phyloP scores from a whole-genome alignment of 140 eudicot species.

The Stevia rebaudiana region DNA sequence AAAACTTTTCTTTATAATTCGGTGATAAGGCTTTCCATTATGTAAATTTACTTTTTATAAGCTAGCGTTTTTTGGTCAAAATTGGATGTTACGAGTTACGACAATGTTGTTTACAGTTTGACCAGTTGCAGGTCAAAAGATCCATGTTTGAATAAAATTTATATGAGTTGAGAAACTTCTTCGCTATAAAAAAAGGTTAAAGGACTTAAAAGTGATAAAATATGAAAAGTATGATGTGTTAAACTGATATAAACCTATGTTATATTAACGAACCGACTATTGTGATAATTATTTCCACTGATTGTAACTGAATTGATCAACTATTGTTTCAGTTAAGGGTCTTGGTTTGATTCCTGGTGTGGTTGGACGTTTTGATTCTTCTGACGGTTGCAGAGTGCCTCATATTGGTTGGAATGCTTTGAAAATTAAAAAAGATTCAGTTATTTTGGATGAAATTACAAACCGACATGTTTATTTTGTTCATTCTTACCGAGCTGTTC shows the following conservation, averaged over 20 bases:
- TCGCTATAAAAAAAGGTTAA: not conserved
- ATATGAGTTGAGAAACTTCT: not conserved
- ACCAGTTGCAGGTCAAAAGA: not conserved
- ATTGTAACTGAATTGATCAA: constrained; percentile 13
- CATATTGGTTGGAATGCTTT: constrained; percentile 98
- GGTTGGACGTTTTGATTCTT: constrained; percentile 93
- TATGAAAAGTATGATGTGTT: not conserved
- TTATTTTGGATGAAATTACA: constrained; percentile 68
- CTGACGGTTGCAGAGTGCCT: constrained; percentile 77
- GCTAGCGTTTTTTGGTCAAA: not conserved
- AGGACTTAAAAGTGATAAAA: not conserved
- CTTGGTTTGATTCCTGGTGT: constrained; percentile 98
- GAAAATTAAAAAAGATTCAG: constrained; percentile 50
- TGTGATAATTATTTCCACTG: not conserved
- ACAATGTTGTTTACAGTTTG: no score
- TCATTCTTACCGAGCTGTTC: constrained; percentile 88
- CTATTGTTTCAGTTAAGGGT: constrained; percentile 65
- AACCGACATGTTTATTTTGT: constrained; percentile 88
- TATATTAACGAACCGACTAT: not conserved
- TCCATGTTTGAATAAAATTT: not conserved
- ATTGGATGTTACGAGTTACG: no score
- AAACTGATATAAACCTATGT: not conserved
- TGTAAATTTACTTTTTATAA: no score
- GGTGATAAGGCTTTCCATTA: no score
- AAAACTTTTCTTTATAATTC: no score